Percentiles rank a stretch among this genome's conserved stretches.
These are phyloP conservation scores for Quercus robur DNA, from an alignment of 306 rosid genomes.

Conservation along the genomic window DNA sequence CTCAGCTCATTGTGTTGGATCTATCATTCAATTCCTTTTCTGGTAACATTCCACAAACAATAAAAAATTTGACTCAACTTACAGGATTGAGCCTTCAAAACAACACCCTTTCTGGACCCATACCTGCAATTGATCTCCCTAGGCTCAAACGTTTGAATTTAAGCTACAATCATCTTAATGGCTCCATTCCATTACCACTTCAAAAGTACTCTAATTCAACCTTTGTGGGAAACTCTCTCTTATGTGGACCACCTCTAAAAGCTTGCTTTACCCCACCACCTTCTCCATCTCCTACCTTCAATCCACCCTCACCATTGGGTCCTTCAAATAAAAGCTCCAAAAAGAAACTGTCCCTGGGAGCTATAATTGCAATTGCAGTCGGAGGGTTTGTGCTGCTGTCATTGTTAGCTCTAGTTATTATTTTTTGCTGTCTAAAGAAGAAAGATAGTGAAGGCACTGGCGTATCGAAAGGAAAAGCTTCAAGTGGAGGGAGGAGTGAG, in stretches of 20 bases:
- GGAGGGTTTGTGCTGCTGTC: slow-evolving; percentile 60
- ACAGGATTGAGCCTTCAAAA: slow-evolving; percentile 72
- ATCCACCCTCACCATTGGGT: slow-evolving; percentile 35
- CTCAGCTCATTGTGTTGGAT: slow-evolving; percentile 62
- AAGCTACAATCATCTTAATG: slow-evolving; percentile 83
- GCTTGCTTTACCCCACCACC: slow-evolving; percentile 59
- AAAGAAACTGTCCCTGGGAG: slow-evolving; percentile 50
- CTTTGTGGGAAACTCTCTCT: slow-evolving; percentile 65
- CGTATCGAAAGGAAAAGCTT: slow-evolving; percentile 56
- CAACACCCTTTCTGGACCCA: slow-evolving; percentile 72
- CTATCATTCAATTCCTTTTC: slow-evolving; percentile 76
- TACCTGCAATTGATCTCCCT: slow-evolving; percentile 62
- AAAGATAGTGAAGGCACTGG: slow-evolving; percentile 29
- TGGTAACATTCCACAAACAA: slow-evolving; percentile 55
- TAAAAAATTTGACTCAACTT: slow-evolving; percentile 62
- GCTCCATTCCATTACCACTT: slow-evolving; percentile 70
- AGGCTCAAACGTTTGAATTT: slow-evolving; percentile 62
- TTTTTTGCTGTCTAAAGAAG: slow-evolving; percentile 60
- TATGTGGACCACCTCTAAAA: slow-evolving; percentile 77
- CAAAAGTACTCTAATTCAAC: slow-evolving; percentile 58
- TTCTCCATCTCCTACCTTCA: slow-evolving; percentile 30
- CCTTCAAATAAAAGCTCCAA: slow-evolving; percentile 43
- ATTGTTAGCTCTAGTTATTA: slow-evolving; percentile 49
- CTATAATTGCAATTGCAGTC: slow-evolving; percentile 75
- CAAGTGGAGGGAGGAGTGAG: slow-evolving; percentile 66